Evolutionary conservation across 2,329 filamentous ascomycete genomes (phyloP).

Genomic region (Daldinia sp.): DNA sequence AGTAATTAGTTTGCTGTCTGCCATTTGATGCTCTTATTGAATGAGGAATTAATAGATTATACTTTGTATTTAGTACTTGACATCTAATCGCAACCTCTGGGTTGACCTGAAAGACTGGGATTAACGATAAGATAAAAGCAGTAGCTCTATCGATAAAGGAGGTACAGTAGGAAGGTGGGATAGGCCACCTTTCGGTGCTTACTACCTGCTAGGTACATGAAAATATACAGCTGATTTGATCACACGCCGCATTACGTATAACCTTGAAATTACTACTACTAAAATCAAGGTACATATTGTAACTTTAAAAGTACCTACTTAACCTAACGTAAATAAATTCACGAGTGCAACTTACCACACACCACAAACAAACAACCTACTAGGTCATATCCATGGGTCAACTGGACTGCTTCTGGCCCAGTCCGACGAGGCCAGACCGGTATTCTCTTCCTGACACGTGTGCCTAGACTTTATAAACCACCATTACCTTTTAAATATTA

Average conservation of each 20-base stretch:
- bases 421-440: slow-evolving; percentile 40
- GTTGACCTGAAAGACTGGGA: neutral
- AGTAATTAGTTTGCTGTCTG: neutral
- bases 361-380: slow-evolving; percentile 9
- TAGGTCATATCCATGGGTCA: slow-evolving; percentile 44
- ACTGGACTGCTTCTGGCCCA: slow-evolving; percentile 38
- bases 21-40: neutral
- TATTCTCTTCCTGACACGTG: slow-evolving; percentile 38
- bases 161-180: slow-evolving; percentile 4
- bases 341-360: slow-evolving; percentile 20
- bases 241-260: slow-evolving; percentile 1
- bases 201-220: neutral
- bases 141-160: neutral
- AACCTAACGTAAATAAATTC: neutral
- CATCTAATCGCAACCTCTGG: too few relatives aligned
- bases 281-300: neutral
- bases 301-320: neutral
- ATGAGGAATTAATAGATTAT: neutral
- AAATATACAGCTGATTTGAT: neutral
- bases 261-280: neutral
- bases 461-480: slow-evolving; percentile 23
- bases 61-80: neutral
- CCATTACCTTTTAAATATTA: slow-evolving; percentile 1
- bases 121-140: neutral
- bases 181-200: neutral